These are phyloP conservation scores for Melampsora larici-populina DNA, from an alignment of 1,284 basidiomycete species.

Conservation along the genomic window DNA sequence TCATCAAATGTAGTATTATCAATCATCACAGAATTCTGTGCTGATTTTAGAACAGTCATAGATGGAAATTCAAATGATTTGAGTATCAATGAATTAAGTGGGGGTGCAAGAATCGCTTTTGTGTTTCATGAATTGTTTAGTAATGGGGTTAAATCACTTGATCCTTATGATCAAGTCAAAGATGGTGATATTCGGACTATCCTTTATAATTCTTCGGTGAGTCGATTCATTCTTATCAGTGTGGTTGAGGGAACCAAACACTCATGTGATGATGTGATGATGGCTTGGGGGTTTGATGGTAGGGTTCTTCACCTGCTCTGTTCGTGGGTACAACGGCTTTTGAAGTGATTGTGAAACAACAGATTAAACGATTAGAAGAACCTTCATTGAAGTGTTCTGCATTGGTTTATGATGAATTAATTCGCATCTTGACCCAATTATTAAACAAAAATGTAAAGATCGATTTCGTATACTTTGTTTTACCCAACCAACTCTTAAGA, in stretches of 20 bases:
- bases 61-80: conserved; percentile 96
- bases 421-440: conserved; percentile 86
- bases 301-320: conserved; percentile 91
- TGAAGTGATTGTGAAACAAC: conserved; percentile 96
- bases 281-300: neutral
- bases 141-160: conserved; percentile 89
- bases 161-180: conserved; percentile 97
- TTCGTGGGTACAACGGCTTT: conserved; percentile 96
- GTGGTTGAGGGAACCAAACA: too few species aligned
- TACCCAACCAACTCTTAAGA: neutral
- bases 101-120: conserved; percentile 94
- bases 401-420: conserved; percentile 92
- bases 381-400: conserved; percentile 88
- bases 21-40: conserved; percentile 95
- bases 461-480: neutral
- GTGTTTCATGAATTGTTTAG: conserved; percentile 98
- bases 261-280: neutral
- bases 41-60: conserved; percentile 91
- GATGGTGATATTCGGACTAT: conserved; percentile 95
- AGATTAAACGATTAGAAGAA: conserved; percentile 93
- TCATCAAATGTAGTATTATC: conserved; percentile 83
- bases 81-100: conserved; percentile 87
- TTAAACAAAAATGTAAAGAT: conserved; percentile 78
- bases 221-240: too few species aligned
- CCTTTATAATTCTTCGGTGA: conserved; percentile 89